A percentile compares a stretch with the other conserved stretches of the same genome.
phyloP scores from a whole-genome alignment of 106 monocot genomes.

The Dendrobium huoshanense region DNA sequence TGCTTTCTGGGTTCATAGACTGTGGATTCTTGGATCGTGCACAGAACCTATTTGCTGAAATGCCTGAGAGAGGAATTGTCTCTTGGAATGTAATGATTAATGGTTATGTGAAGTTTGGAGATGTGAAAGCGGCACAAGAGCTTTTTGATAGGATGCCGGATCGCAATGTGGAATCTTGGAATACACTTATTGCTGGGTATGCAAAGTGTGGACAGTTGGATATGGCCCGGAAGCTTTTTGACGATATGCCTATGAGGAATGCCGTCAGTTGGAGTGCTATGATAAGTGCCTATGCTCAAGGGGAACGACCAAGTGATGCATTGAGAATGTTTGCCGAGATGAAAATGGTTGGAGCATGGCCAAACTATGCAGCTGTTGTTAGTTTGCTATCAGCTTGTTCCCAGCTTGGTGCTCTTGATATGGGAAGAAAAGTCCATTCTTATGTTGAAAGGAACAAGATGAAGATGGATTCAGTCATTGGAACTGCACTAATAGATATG shows the following conservation, averaged over 20 bases:
- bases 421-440: conserved; percentile 27
- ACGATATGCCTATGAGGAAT: conserved; percentile 32
- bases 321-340: conserved; percentile 33
- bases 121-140: conserved; percentile 5
- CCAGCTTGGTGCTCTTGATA: conserved; percentile 23
- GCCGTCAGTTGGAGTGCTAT: conserved; percentile 55
- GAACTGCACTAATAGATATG: conserved; percentile 48
- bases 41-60: conserved; percentile 18
- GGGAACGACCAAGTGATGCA: conserved; percentile 23
- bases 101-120: conserved; percentile 19
- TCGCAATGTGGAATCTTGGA: conserved; percentile 39
- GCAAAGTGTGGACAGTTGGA: conserved; percentile 19
- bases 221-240: conserved; percentile 27
- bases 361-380: conserved; percentile 34
- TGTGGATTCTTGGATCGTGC: conserved; percentile 12
- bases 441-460: conserved; percentile 42
- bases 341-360: conserved; percentile 9
- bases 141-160: conserved; percentile 37
- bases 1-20: conserved; percentile 18
- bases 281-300: conserved; percentile 35
- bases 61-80: conserved; percentile 24
- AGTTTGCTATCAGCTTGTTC: conserved; percentile 48
- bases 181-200: conserved; percentile 43
- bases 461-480: conserved; percentile 29
- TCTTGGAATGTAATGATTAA: conserved; percentile 47